phyloP scores from a whole-genome alignment of 805 yeast species.

The Metschnikowia continentalis region DNA sequence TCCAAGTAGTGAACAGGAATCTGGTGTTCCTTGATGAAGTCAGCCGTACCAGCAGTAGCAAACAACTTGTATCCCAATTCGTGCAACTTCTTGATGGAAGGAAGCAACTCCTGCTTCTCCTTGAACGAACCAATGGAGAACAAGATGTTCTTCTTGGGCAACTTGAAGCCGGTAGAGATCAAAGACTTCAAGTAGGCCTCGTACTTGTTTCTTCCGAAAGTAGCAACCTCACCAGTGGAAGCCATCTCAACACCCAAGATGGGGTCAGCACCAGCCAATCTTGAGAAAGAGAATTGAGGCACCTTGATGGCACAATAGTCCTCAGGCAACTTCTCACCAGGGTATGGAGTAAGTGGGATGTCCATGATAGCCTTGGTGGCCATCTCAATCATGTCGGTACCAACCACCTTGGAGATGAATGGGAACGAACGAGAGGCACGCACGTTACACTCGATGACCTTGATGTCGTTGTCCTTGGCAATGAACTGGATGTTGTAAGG shows the following conservation, averaged over 20 bases:
- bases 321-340: conserved; percentile 81
- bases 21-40: conserved; percentile 91
- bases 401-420: conserved; percentile 94
- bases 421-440: conserved; percentile 99
- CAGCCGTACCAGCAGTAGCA: conserved; percentile 99
- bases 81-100: conserved; percentile 74
- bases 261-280: conserved; percentile 97
- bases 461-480: conserved; percentile 91
- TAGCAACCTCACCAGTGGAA: conserved; percentile 97
- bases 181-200: conserved; percentile 96
- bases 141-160: conserved; percentile 92
- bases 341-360: conserved; percentile 82
- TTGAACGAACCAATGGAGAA: conserved; percentile 94
- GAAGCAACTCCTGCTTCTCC: conserved; percentile 90
- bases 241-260: conserved; percentile 99
- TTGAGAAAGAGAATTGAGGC: conserved; percentile 95
- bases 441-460: conserved; percentile 97
- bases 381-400: conserved; percentile 93
- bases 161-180: conserved; percentile 89
- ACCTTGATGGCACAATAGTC: conserved; percentile 95
- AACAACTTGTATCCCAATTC: conserved; percentile 86
- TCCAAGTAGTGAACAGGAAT: conserved; percentile 94
- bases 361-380: conserved; percentile 96
- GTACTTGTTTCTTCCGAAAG: conserved; percentile 92
- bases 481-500: conserved; percentile 97